Percentiles rank a stretch among this genome's conserved stretches.
Evolutionary conservation across 352 stramenopile species (phyloP).

Genomic region (Plasmopara halstedii): DNA sequence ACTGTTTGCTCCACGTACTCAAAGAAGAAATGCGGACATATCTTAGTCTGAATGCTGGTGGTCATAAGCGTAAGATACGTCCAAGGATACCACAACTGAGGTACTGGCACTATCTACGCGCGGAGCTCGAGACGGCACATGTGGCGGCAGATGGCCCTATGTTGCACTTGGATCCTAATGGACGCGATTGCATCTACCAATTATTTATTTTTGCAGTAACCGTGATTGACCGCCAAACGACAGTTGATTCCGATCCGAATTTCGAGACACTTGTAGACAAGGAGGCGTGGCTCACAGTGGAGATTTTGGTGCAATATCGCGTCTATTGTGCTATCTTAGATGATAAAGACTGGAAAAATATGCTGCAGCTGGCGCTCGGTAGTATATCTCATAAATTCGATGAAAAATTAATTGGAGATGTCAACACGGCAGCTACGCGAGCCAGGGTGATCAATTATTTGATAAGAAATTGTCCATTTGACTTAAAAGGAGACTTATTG

Average conservation of each 20-base stretch:
- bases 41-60: constrained; percentile 9
- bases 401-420: constrained; percentile 6
- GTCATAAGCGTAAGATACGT: constrained; percentile 25
- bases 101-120: constrained; percentile 56
- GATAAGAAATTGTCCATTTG: constrained; percentile 51
- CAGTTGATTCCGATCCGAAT: constrained; percentile 13
- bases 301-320: constrained; percentile 43
- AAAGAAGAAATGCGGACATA: constrained; percentile 41
- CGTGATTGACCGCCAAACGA: constrained; percentile 36
- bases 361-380: constrained; percentile 46
- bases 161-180: constrained; percentile 69
- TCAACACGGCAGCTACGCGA: constrained; percentile 20
- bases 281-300: constrained; percentile 58
- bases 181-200: constrained; percentile 46
- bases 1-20: constrained; percentile 38
- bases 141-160: constrained; percentile 32
- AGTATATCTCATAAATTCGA: constrained; percentile 30
- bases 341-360: constrained; percentile 37
- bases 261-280: constrained; percentile 48
- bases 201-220: constrained; percentile 46
- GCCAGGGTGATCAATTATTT: constrained; percentile 33
- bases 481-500: constrained; percentile 39
- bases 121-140: constrained; percentile 53
- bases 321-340: constrained; percentile 66
- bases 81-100: constrained; percentile 30